phyloP scores from a whole-genome alignment of 495 filamentous ascomycete species.

The Penicillium robsamsonii region DNA sequence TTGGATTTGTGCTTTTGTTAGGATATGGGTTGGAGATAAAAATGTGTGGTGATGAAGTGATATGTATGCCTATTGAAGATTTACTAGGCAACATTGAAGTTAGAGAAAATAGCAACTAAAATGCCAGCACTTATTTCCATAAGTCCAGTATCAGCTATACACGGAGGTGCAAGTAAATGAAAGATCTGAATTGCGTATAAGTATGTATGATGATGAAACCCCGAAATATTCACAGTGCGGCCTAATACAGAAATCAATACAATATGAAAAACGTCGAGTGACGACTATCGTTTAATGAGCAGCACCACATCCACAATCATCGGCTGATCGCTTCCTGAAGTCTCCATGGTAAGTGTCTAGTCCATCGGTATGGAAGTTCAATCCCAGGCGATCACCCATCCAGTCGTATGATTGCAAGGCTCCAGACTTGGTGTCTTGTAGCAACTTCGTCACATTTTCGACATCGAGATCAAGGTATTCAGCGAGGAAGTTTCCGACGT shows the following conservation, averaged over 20 bases:
- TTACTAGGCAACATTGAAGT: background rate
- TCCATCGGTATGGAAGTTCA: constrained; percentile 34
- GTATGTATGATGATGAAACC: background rate
- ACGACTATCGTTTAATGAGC: constrained; percentile 22
- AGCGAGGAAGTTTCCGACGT: constrained; percentile 77
- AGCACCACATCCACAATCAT: constrained; percentile 43
- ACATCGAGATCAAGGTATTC: constrained; percentile 80
- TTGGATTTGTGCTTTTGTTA: background rate
- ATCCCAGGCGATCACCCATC: constrained; percentile 44
- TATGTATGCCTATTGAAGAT: background rate
- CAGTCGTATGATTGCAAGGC: constrained; percentile 29
- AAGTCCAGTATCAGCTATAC: background rate
- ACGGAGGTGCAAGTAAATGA: background rate
- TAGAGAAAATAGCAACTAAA: background rate
- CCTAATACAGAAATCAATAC: background rate
- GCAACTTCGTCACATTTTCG: constrained; percentile 67
- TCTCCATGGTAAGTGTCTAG: constrained; percentile 52
- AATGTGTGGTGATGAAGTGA: background rate
- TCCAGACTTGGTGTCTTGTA: constrained; percentile 54
- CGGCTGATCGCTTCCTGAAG: constrained; percentile 43
- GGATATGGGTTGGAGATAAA: background rate
- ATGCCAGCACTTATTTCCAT: background rate
- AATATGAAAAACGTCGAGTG: background rate
- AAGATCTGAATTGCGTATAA: background rate
- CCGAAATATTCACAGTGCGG: constrained; percentile 5